Evolutionary conservation across 164 flowering plant species (phyloP), one percentile per base, ranked within the genome.

Genomic region (Protea cynaroides): DNA sequence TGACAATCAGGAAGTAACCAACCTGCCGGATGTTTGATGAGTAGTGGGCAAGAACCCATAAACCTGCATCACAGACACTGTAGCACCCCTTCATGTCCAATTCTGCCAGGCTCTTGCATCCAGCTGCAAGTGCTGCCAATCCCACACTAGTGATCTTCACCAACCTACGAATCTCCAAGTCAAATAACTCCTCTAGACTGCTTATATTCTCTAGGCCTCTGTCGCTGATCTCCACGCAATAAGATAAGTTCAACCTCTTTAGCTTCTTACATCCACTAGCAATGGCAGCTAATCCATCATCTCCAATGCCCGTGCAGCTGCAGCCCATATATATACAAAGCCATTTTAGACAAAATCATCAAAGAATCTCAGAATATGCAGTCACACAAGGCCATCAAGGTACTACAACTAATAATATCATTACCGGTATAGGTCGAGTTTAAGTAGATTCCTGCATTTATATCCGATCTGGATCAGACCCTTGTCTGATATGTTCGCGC

Each of bases 381-480:
- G 2, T 29, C 34, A 29, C 34, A 40, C 46, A 40, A 40, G 46
- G 1, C 46, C 14, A 12, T 40, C 46, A 8, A 12, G 46, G 46
- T 9, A 40, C 8, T 40, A 29, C 34, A 29, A 29, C 4, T 29
- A 29, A 29, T 29, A 29, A 5, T 29, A 9, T 34, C 18, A 19
- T 0, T 79, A 88, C 96, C 90, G 75, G 72, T 89, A 89, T 25
- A 89, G 70, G 78, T 89, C 96, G 25, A 89, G 86, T 71, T 85
- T 87, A 21, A 37, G 64, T 40, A 89, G 73, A 68, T 78, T 77
- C 58, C 60, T 21, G 79, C 86, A 86, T 58, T 74, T 76, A 24
- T 79, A 72, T 55, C 84, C 92, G 54, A 89, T 78, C 63, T 74
- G 59, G 10, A 54, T 57, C 69, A 89, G 64, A 43, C 96, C 96